Base-by-base conservation (phyloP, 441 rosid species). In the Pelargonium cotyledonis region DNA sequence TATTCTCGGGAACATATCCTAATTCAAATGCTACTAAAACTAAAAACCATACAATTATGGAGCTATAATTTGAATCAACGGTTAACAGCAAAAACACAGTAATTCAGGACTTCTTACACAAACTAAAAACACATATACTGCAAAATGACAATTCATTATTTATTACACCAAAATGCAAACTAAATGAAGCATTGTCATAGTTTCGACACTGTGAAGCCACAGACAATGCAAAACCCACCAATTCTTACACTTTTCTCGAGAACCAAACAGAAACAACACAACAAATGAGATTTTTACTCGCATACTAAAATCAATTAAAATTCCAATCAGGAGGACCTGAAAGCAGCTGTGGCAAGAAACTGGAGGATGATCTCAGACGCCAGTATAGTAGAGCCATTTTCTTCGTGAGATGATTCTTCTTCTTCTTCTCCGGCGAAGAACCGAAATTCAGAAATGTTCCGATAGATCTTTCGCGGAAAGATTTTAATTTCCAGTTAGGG, bases 351-450 rank as follows among this genome's bases (percentile, higher is more conserved):
- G 89, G 82, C 76, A 77, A 69, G 68, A 77, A 65, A 53, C 72
- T 76, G 10, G 84, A 76, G 63, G 81, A 38, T 79, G 73, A 80
- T 58, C 75, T 85, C 73, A 82, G 55, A 8, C 66, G 72, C 53
- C 80, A 77, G 49, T 70, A 70, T 74, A 78, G 70, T 43, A 35
- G 65, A 49, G 69, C 81, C 92, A 90, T 90, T 73, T 38, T 62
- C 69, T 12, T 6, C 63, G 67, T 68, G 16, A 23, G 4, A 10
- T 8, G 11, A 21, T n/a, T n/a, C n/a, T 0, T 10, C 12, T 10
- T 9, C 16, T 62, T 62, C 41, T 14, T 62, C 41, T 31, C 65
- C 41, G 65, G 65, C 10, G 65, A 2, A 12, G 15, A 62, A 18
- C 9, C 11, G 29, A 57, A 57, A 8, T 23, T 57, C 62, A 6